Conservation (phyloP, 768 basidiomycete species). For the Lentinula edodes region DNA sequence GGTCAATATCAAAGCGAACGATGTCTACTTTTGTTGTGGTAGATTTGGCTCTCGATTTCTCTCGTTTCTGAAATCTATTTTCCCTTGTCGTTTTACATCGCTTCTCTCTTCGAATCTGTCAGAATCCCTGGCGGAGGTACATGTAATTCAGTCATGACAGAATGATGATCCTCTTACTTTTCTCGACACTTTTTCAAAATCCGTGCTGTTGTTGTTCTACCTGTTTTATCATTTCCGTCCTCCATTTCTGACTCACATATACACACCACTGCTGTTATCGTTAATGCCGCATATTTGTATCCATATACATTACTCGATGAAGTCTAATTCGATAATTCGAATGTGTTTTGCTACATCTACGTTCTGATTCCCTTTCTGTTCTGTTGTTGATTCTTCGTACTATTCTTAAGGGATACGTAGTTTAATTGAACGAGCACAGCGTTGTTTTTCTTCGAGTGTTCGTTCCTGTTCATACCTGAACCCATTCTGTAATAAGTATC, state of each 20-base stretch:
- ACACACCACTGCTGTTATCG: background rate
- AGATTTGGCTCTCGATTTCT: background rate
- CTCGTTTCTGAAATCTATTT: background rate
- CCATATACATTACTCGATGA: background rate
- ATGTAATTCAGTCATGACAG: background rate
- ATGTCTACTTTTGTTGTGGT: background rate
- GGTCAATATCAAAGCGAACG: background rate
- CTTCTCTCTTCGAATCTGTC: background rate
- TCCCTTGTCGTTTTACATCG: background rate
- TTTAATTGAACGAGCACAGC: background rate
- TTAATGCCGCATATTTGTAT: background rate
- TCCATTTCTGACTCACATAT: background rate
- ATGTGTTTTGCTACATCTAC: background rate
- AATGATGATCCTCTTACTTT: background rate
- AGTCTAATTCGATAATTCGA: background rate
- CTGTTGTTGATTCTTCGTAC: background rate
- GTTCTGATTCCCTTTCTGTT: background rate
- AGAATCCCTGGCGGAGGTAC: conserved; percentile 1
- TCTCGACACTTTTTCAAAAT: background rate
- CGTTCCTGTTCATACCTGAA: background rate
- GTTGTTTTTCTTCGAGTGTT: background rate
- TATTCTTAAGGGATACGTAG: background rate
- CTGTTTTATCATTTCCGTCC: background rate
- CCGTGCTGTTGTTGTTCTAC: background rate
- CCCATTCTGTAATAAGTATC: too few relatives aligned